phyloP scores from a whole-genome alignment of 2,329 filamentous ascomycete species.

The Pseudogymnoascus sp. region DNA sequence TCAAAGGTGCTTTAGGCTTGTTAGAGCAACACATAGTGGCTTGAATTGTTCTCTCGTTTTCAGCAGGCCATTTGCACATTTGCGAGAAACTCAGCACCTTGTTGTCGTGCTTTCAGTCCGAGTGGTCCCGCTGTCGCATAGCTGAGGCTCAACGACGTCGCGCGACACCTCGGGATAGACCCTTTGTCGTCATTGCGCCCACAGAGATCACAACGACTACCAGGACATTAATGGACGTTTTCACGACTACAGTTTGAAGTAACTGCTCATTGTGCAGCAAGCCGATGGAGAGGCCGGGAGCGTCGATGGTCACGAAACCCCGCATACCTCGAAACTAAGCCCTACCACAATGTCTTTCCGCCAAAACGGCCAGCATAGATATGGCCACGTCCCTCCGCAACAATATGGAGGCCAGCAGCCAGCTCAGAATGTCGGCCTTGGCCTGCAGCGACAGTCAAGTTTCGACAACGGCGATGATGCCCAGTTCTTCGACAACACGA shows the following conservation, averaged over 20 bases:
- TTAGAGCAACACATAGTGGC: not conserved
- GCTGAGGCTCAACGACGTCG: conserved; percentile 9
- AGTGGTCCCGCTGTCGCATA: conserved; percentile 7
- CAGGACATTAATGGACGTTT: not conserved
- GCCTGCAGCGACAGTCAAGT: conserved; percentile 51
- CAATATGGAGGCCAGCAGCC: conserved; percentile 45
- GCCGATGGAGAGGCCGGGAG: not conserved
- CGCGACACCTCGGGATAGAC: not conserved
- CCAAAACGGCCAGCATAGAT: conserved; percentile 52
- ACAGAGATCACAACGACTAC: not conserved
- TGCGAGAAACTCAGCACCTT: not conserved
- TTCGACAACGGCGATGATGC: conserved; percentile 72
- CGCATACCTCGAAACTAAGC: conserved; percentile 7
- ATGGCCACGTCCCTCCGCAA: conserved; percentile 59
- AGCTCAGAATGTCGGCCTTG: conserved; percentile 34
- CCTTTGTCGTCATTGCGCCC: not conserved
- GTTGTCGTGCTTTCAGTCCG: not conserved
- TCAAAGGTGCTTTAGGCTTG: not conserved
- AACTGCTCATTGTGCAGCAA: conserved; percentile 5
- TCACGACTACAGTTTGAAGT: not conserved
- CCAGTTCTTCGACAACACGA: conserved; percentile 39
- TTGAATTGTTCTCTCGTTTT: not conserved
- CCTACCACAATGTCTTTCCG: conserved; percentile 50
- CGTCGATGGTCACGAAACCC: conserved; percentile 7
- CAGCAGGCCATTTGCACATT: not conserved